Evolutionary conservation across 2,329 filamentous ascomycete genomes (phyloP), one percentile per base, ranked within the genome.

Genomic region (Bipolaris victoriae): DNA sequence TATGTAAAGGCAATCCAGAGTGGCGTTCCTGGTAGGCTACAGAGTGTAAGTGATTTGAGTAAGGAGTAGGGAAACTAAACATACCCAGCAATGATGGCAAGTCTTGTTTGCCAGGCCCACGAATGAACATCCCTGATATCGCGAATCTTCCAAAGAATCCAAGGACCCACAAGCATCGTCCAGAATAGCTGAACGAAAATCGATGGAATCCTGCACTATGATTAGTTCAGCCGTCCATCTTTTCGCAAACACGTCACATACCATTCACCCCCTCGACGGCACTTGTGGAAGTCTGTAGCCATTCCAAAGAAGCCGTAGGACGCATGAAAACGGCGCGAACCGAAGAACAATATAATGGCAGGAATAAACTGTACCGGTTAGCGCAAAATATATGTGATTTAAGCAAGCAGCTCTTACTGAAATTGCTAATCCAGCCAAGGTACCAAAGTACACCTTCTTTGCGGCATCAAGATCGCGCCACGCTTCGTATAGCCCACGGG

Each of bases 201-300:
- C 9, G 74, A 76, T 22, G 74, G 74, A 2, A 75, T 57, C 74
- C 73, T 76, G 48, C 3, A 15, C 16, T 5, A 7, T 7, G n/a
- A 29, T 72, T 36, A 70, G 57, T 47, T 11, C 16, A 35, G 16
- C 29, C 7, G 5, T 40, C 7, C 7, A 9, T 20, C 18, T 18
- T n/a, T 43, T 9, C 9, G 1, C 15, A 5, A 52, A 65, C 35
- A 7, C 2, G 5, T 35, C 7, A 61, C 68, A 46, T 73, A 84
- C 88, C 88, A 91, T 77, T 91, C 88, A 81, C 84, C 88, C 7
- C 88, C 88, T 56, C 74, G 64, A 62, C 81, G 70, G 62, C 77
- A 81, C 56, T 70, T 57, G 49, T 76, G 72, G 62, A 81, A 81
- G 36, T 76, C 73, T 20, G 79, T 76, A 52, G 79, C 37, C 45